phyloP scores from a whole-genome alignment of 148 eudicot genomes.

The Suaeda aralocaspica region DNA sequence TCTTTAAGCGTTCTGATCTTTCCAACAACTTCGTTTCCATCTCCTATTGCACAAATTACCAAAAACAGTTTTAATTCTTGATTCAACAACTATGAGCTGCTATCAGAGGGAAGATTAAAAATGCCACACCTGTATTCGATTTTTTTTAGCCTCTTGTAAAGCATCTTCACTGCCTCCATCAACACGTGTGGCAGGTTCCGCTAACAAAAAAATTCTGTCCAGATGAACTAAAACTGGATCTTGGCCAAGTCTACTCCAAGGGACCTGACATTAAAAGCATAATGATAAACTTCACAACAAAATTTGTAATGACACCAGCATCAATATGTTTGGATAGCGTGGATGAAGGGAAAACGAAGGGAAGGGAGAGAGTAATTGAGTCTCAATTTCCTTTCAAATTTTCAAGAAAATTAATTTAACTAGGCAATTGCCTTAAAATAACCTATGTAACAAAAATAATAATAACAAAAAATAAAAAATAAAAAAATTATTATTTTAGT shows the following conservation, averaged over 20 bases:
- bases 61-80: neutral
- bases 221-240: conserved; percentile 90
- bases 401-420: too few relatives aligned
- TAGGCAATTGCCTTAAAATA: too few relatives aligned
- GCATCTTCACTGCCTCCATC: conserved; percentile 88
- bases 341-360: too few relatives aligned
- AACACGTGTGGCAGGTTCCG: conserved; percentile 89
- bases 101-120: neutral
- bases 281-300: neutral
- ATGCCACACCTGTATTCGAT: conserved; percentile 62
- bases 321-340: too few relatives aligned
- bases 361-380: too few relatives aligned
- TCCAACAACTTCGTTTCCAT: conserved; percentile 87
- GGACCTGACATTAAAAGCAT: conserved; percentile 51
- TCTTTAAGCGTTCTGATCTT: conserved; percentile 52
- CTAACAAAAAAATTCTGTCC: conserved; percentile 79
- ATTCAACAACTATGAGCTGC: neutral
- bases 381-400: too few relatives aligned
- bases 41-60: conserved; percentile 48
- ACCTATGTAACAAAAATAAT: too few relatives aligned
- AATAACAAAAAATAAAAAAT: too few relatives aligned
- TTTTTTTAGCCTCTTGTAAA: conserved; percentile 81
- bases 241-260: conserved; percentile 99
- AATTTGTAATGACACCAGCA: neutral
- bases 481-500: too few relatives aligned